Percentiles rank a stretch among this genome's conserved stretches.
phyloP scores from a whole-genome alignment of 108 stramenopile genomes.

The Nannochloropsis gaditana region DNA sequence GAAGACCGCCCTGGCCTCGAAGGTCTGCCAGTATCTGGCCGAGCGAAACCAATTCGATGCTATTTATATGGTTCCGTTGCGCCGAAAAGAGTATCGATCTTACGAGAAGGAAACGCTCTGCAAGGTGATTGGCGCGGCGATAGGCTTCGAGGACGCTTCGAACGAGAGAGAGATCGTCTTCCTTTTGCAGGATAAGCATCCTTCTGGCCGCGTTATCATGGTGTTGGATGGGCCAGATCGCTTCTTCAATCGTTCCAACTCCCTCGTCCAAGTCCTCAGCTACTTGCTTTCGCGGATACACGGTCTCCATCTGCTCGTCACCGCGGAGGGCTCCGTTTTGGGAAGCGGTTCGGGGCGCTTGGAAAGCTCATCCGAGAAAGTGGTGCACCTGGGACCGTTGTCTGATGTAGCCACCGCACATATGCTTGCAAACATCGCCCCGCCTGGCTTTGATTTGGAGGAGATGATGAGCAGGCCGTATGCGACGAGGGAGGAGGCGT shows the following conservation, averaged over 20 bases:
- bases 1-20: conserved; percentile 37
- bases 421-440: background rate
- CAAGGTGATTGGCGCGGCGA: background rate
- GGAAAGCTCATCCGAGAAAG: conserved; percentile 13
- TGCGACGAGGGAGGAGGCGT: conserved; percentile 5
- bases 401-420: conserved; percentile 5
- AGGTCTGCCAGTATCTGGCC: conserved; percentile 29
- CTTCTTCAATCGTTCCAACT: background rate
- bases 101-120: conserved; percentile 9
- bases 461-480: background rate
- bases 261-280: background rate
- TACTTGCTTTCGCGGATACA: background rate
- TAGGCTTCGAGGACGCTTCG: background rate
- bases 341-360: background rate
- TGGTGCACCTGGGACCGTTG: background rate
- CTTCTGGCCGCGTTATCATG: conserved; percentile 3
- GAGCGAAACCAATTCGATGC: conserved; percentile 34
- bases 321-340: conserved; percentile 13
- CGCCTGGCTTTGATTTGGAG: background rate
- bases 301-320: background rate
- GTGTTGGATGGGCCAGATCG: background rate
- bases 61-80: background rate
- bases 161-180: background rate
- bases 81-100: background rate
- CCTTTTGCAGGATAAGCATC: background rate